phyloP scores from a whole-genome alignment of 495 filamentous ascomycete genomes.

The Lasiosphaeria ovina region DNA sequence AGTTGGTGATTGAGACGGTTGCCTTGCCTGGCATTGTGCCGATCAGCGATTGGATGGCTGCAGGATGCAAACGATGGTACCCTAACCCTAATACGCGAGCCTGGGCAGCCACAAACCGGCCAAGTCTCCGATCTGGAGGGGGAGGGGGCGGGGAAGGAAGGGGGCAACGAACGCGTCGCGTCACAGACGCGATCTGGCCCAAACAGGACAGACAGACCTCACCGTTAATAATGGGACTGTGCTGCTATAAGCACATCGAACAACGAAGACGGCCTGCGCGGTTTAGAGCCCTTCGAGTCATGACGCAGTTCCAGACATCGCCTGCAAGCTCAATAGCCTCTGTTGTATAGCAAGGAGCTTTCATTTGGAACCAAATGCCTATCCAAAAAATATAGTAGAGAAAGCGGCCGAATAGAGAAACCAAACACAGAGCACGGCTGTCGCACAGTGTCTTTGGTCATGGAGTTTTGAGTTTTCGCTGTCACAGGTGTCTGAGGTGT shows the following conservation, averaged over 20 bases:
- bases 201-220: conserved; percentile 16
- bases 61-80: too few species aligned
- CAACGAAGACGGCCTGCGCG: neutral
- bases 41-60: too few species aligned
- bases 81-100: too few species aligned
- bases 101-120: neutral
- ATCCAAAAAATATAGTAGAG: neutral
- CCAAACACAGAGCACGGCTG: too few species aligned
- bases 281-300: neutral
- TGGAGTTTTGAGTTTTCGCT: too few species aligned
- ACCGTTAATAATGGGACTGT: conserved; percentile 11
- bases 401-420: neutral
- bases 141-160: conserved; percentile 17
- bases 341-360: neutral
- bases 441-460: too few species aligned
- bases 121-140: neutral
- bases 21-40: too few species aligned
- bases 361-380: too few species aligned
- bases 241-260: neutral
- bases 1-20: neutral
- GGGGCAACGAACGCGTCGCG: conserved; percentile 12
- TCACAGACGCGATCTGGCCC: conserved; percentile 19
- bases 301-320: conserved; percentile 1
- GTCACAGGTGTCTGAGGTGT: too few species aligned
- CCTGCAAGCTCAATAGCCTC: neutral